Conservation (phyloP, 352 stramenopile species). For the Pythium oligandrum region DNA sequence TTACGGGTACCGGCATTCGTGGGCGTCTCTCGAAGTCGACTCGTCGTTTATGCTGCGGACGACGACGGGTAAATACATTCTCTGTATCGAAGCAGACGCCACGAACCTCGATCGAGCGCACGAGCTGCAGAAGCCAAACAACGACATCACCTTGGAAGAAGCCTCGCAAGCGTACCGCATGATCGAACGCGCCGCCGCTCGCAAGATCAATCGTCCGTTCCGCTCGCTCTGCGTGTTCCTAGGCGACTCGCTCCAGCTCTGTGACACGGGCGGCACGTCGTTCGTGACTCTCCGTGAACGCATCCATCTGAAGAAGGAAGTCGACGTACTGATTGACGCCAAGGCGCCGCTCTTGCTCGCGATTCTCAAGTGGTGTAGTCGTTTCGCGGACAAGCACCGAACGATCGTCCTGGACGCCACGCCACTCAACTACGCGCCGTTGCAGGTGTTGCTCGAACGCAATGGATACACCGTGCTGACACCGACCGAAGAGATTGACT, state of each 20-base stretch:
- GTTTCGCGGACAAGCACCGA: conserved; percentile 47
- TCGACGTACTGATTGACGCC: conserved; percentile 64
- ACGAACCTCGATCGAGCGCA: conserved; percentile 48
- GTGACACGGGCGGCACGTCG: conserved; percentile 40
- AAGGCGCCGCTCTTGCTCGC: conserved; percentile 50
- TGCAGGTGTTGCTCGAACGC: conserved; percentile 35
- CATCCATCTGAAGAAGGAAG: conserved; percentile 50
- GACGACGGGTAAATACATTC: conserved; percentile 56
- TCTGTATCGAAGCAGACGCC: conserved; percentile 62
- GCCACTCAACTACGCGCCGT: conserved; percentile 37
- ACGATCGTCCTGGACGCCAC: conserved; percentile 57
- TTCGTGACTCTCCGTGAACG: conserved; percentile 47
- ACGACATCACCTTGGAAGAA: conserved; percentile 55
- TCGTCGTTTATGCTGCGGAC: conserved; percentile 50
- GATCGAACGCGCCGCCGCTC: conserved; percentile 40
- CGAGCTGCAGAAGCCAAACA: conserved; percentile 29
- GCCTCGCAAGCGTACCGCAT: conserved; percentile 56
- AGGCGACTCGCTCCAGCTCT: conserved; percentile 45
- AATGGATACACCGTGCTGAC: conserved; percentile 47
- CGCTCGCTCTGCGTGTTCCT: conserved; percentile 53
- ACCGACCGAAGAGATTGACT: conserved; percentile 19
- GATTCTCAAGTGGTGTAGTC: conserved; percentile 49
- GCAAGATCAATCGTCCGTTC: conserved; percentile 42
- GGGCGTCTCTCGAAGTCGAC: conserved; percentile 38
- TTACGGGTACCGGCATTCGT: conserved; percentile 65